These are phyloP conservation scores for Pascua sp. DNA, from an alignment of 1,284 basidiomycete genomes.

Conservation along the genomic window DNA sequence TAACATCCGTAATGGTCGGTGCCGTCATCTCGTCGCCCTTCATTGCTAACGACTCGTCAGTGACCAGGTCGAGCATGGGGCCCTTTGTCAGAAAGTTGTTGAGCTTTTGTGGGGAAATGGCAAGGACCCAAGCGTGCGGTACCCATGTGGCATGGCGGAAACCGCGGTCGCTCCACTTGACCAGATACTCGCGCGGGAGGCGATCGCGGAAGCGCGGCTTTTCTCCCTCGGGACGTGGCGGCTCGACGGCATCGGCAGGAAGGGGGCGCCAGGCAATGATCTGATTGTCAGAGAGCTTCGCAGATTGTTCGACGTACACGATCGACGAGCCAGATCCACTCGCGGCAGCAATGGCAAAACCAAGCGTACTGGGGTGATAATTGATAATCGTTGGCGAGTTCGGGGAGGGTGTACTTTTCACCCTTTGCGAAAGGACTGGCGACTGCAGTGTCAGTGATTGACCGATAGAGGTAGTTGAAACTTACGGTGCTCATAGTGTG, in stretches of 20 bases:
- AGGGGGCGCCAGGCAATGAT: slow-evolving; percentile 87
- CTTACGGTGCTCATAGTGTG: slow-evolving; percentile 68
- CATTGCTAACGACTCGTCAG: slow-evolving; percentile 41
- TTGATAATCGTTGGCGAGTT: slow-evolving; percentile 58
- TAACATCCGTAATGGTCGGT: slow-evolving; percentile 39
- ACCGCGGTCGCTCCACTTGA: slow-evolving; percentile 77
- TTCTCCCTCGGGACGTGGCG: slow-evolving; percentile 50
- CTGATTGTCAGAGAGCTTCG: slow-evolving; percentile 31
- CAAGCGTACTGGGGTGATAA: slow-evolving; percentile 55
- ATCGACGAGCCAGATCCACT: slow-evolving; percentile 68
- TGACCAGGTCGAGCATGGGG: slow-evolving; percentile 64
- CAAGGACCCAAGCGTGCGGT: slow-evolving; percentile 79
- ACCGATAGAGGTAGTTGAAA: not conserved
- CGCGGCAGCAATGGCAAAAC: slow-evolving; percentile 75
- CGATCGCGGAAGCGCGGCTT: slow-evolving; percentile 58
- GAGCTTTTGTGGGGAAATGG: slow-evolving; percentile 61
- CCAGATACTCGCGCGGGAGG: slow-evolving; percentile 79
- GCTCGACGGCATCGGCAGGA: slow-evolving; percentile 61
- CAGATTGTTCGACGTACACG: slow-evolving; percentile 43
- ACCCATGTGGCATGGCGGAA: slow-evolving; percentile 77
- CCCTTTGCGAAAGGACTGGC: slow-evolving; percentile 17
- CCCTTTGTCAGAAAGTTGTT: slow-evolving; percentile 72
- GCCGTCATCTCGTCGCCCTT: slow-evolving; percentile 47
- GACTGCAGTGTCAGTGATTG: slow-evolving; percentile 21
- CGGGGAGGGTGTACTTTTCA: slow-evolving; percentile 15